phyloP scores from a whole-genome alignment of 345 rosid species.

The Dipteronia dyeriana region DNA sequence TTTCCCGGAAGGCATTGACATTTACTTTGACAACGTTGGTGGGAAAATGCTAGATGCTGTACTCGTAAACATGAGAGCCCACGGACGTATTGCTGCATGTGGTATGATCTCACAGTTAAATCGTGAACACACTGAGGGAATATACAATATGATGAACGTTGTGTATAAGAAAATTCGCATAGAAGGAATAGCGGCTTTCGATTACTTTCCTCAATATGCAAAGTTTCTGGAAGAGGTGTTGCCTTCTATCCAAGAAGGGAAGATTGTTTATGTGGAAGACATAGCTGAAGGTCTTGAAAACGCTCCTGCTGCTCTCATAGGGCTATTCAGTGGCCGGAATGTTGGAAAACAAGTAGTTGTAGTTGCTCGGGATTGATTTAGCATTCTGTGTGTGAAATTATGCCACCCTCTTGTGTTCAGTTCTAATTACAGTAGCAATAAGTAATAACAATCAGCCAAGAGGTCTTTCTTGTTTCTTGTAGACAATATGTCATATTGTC shows the following conservation, averaged over 20 bases:
- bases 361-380: constrained; percentile 16
- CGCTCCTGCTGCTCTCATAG: constrained; percentile 26
- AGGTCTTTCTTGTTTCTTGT: not conserved
- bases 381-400: not conserved
- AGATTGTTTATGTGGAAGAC: constrained; percentile 32
- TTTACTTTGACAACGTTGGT: constrained; percentile 12
- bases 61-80: constrained; percentile 7
- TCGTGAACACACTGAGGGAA: not conserved
- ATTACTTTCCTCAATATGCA: constrained; percentile 10
- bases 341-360: constrained; percentile 29
- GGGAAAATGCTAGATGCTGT: constrained; percentile 12
- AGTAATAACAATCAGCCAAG: not conserved
- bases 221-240: constrained; percentile 27
- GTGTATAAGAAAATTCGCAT: constrained; percentile 18
- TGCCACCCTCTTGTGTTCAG: not conserved
- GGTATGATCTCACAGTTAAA: constrained; percentile 12
- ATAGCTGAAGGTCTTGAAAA: constrained; percentile 27
- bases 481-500: not conserved
- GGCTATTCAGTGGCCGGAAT: constrained; percentile 25
- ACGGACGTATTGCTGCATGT: not conserved
- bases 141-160: constrained; percentile 11
- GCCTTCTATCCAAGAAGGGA: constrained; percentile 26
- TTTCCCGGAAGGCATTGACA: constrained; percentile 16
- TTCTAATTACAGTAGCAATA: not conserved
- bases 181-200: constrained; percentile 16